Conservation (phyloP, 2,329 filamentous ascomycete genomes). For the Penicillium nordicum region DNA sequence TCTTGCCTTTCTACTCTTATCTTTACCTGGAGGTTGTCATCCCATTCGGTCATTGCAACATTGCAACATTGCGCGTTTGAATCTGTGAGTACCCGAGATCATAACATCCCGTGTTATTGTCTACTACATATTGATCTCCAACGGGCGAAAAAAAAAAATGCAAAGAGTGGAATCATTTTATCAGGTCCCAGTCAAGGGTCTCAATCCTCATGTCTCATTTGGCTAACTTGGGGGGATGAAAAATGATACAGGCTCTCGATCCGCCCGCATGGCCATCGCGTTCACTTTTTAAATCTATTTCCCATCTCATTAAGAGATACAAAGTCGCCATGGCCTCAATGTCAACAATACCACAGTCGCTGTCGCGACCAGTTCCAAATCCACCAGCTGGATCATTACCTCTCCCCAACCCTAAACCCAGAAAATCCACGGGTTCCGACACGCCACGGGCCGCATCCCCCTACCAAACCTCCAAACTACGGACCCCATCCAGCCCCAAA, state of each 20-base stretch:
- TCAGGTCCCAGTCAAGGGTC: neutral
- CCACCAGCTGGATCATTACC: conserved; percentile 71
- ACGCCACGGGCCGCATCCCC: conserved; percentile 43
- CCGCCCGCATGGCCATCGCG: conserved; percentile 17
- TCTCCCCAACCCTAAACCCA: conserved; percentile 69
- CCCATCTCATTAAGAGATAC: neutral
- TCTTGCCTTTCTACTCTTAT: neutral
- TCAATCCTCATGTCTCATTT: neutral
- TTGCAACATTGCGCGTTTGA: neutral
- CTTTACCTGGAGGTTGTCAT: too few species aligned
- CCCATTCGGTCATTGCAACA: neutral
- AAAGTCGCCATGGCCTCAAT: conserved; percentile 32
- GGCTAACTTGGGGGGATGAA: neutral
- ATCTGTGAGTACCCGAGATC: conserved; percentile 3
- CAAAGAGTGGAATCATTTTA: neutral
- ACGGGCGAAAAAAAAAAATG: neutral
- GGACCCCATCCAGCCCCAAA: conserved; percentile 57
- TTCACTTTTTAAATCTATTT: neutral
- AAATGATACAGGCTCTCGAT: neutral
- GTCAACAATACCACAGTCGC: conserved; percentile 64
- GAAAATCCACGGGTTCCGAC: conserved; percentile 59
- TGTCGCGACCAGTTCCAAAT: conserved; percentile 58
- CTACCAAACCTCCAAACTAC: conserved; percentile 52
- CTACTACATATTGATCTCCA: neutral
- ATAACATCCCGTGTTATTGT: neutral